These are phyloP conservation scores for Leishmania gerbilli DNA, from an alignment of 208 protist genomes.

Conservation along the genomic window DNA sequence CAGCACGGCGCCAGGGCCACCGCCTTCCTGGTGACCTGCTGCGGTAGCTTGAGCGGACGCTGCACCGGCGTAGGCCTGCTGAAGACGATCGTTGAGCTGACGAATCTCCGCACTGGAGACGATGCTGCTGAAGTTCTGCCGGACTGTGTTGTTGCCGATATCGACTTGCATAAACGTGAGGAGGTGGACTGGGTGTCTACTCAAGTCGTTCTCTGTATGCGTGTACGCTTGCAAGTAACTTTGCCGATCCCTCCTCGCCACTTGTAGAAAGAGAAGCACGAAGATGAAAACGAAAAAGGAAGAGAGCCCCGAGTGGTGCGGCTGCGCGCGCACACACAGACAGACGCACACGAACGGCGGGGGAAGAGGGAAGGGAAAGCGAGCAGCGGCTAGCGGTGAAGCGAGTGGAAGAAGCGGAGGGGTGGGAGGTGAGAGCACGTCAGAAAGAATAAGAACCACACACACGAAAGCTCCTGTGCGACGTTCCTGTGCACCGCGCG, in stretches of 20 bases:
- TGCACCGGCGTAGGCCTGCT: constrained; percentile 14
- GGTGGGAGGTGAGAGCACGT: constrained; percentile 1
- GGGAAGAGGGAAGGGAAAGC: neutral
- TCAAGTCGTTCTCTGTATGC: neutral
- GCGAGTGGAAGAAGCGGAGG: neutral
- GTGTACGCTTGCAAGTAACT: neutral
- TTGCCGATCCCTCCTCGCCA: neutral
- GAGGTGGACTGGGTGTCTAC: neutral
- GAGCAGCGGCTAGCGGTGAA: neutral
- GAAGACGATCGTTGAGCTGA: constrained; percentile 28
- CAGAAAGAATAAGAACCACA: neutral
- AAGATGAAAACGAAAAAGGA: neutral
- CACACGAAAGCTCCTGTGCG: no score
- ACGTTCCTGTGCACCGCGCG: no score
- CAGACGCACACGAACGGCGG: neutral
- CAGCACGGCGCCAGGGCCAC: neutral
- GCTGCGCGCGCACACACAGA: neutral
- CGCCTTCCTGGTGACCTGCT: neutral
- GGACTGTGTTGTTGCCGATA: constrained; percentile 55
- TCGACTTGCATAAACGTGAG: constrained; percentile 49
- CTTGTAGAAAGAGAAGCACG: neutral
- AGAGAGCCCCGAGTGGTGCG: neutral
- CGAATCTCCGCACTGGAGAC: constrained; percentile 32
- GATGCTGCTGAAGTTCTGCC: constrained; percentile 38
- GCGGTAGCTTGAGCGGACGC: neutral